Conservation (phyloP, 1,139 yeast genomes). For the Hansenula sp. region DNA sequence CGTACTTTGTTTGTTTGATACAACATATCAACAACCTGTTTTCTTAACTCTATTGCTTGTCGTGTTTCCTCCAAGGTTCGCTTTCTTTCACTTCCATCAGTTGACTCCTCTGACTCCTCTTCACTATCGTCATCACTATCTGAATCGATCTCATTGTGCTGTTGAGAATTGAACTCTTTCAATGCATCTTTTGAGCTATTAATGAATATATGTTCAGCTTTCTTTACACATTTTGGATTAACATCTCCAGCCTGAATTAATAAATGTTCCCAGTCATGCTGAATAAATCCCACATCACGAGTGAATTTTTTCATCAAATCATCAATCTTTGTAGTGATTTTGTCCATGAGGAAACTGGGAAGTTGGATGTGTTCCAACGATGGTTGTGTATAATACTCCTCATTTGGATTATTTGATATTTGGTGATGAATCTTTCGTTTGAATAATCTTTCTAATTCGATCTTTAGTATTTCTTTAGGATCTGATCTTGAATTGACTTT, state of each 20-base stretch:
- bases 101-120: not conserved
- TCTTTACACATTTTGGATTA: no score
- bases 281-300: no score
- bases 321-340: not conserved
- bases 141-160: no score
- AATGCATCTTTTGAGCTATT: no score
- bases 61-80: not conserved
- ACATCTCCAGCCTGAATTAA: no score
- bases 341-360: not conserved
- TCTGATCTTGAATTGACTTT: slow-evolving; percentile 25
- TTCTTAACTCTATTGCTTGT: not conserved
- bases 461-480: slow-evolving; percentile 31
- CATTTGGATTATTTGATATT: not conserved
- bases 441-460: slow-evolving; percentile 37
- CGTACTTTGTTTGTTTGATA: no score
- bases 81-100: not conserved
- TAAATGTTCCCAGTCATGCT: no score
- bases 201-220: no score
- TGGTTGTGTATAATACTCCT: not conserved
- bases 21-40: not conserved
- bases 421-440: slow-evolving; percentile 28
- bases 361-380: not conserved
- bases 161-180: no score
- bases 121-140: not conserved
- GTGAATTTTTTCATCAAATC: not conserved